Base-by-base conservation (phyloP, 2,329 filamentous ascomycete genomes). In the Bipolaris gigantea region DNA sequence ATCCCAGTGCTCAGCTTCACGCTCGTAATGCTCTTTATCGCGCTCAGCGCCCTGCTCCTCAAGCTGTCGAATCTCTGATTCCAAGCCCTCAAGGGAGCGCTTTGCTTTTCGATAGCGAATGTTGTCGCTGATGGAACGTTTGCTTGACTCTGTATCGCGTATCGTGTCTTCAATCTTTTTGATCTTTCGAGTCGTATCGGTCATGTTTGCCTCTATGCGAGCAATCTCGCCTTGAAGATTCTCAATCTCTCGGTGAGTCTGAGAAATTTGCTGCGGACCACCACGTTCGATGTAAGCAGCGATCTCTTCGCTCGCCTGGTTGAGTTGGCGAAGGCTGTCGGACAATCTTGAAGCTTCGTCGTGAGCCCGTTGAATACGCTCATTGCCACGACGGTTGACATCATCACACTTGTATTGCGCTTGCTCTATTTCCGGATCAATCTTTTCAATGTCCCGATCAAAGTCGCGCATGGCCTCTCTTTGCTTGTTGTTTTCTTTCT, bases 61-160 rank as follows among this genome's bases (percentile, higher is more conserved):
- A 5, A 99, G 81, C 55, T 89, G 83, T 36, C 78, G 74, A 59
- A 99, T 92, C 56, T 94, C 89, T 16, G 74, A 73, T 50, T 84
- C 78, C 6, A 97, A 82, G 4, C 78, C 79, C 38, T 89, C 82
- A 2, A 97, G 80, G 34, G 87, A 82, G 50, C 85, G 83, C 51
- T 85, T 80, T 56, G 89, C 88, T 69, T 88, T 88, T 53, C 94
- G 89, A 72, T 92, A 96, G 58, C 87, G 87, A 47, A 97, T 78
- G 66, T 99, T 99, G 71, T 97, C 92, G 19, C 81, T 81, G 63
- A 99, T 96, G 60, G 90, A 92, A 65, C 90, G 88, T 76, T 92
- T 93, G 51, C 87, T 92, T 54, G 87, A 85, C 60, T 92, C 89
- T 52, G 90, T 89, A 66, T 92, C 90, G 64, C 86, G 85, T 47